Evolutionary conservation across 2,329 filamentous ascomycete species (phyloP), one percentile per base, ranked within the genome.

Genomic region (Fusarium tuaranense): DNA sequence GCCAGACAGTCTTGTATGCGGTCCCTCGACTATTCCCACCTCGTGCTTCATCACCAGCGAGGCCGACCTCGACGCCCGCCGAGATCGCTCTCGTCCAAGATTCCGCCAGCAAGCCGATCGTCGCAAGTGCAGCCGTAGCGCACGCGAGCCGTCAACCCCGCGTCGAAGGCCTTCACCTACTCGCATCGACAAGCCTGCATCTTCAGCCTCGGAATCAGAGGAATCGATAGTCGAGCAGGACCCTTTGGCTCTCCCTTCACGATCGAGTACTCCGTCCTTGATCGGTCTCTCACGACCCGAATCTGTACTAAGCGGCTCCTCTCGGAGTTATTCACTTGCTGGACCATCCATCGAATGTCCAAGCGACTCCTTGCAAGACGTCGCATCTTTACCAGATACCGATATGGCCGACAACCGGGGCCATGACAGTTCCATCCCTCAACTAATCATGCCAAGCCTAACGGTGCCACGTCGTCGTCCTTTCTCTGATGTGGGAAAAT

Each of bases 401-500:
- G 48, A 75, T 63, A 65, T 71, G 67, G 60, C 60, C 38, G 65
- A 75, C 55, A 68, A 65, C 66, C 46, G 57, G 61, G 72, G 78
- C 53, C 64, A 79, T 25, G 67, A 78, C 60, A 53, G 70, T 55
- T 59, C 78, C 71, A 87, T 86, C 46, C 93, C 93, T 27, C 95
- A 98, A 82, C 88, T 99, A n/a, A 94, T 99, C 70, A 99, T 99
- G 97, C 97, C 97, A 7, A 98, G 95, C 80, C 92, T 99, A 78
- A 92, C 91, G 71, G 97, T 99, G 90, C 96, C 97, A 5, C 93
- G 91, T 70, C 91, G 97, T 60, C 89, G 95, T 62, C 95, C 95
- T 0, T 98, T 98, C 82, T 98, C 97, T 0, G 91, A 93, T n/a
- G 89, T 90, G 57, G 97, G 97, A 18, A 96, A 93, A 84, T 89